Conservation (phyloP, 2,329 filamentous ascomycete species). For the Lomentospora prolificans region DNA sequence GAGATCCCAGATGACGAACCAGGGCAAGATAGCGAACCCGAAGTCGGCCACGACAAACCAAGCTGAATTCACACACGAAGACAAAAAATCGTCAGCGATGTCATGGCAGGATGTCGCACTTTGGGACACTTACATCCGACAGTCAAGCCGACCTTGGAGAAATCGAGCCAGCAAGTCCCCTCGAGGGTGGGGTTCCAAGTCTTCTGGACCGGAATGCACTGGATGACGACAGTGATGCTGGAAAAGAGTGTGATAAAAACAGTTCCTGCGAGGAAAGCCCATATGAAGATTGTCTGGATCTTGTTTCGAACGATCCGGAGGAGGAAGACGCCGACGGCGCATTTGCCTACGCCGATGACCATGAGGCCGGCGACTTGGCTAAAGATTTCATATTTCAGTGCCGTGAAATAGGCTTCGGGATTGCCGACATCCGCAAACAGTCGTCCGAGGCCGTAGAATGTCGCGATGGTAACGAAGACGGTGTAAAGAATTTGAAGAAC, state of each 20-base stretch:
- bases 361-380: conserved; percentile 11
- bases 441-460: neutral
- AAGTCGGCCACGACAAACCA: conserved; percentile 19
- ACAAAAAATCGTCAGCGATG: neutral
- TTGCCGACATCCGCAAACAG: neutral
- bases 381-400: conserved; percentile 2
- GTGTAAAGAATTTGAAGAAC: conserved; percentile 4
- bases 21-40: conserved; percentile 30
- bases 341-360: conserved; percentile 11
- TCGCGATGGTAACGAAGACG: neutral
- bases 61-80: neutral
- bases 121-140: neutral
- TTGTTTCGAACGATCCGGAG: conserved; percentile 15
- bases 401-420: neutral
- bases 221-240: conserved; percentile 15
- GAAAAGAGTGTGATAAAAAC: conserved; percentile 14
- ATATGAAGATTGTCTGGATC: conserved; percentile 15
- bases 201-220: conserved; percentile 15
- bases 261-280: conserved; percentile 15
- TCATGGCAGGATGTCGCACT: neutral
- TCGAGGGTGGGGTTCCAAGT: conserved; percentile 12
- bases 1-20: conserved; percentile 32
- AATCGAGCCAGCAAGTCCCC: conserved; percentile 16
- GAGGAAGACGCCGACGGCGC: conserved; percentile 13
- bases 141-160: conserved; percentile 11